Conservation (phyloP, 306 rosid species). For the Lagenaria siceraria region DNA sequence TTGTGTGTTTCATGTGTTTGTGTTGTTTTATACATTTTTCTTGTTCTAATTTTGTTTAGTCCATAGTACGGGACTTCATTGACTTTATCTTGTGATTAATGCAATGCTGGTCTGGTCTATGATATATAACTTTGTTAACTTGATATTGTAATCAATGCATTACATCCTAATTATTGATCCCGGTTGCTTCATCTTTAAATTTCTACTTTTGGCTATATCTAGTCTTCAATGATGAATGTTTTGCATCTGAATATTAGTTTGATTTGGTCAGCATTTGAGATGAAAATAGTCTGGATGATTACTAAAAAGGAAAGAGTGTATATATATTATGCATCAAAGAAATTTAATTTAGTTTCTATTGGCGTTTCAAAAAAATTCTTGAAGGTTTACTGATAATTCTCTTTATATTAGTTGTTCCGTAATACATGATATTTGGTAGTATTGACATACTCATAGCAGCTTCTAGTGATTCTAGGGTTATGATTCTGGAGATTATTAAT, state of each 20-base stretch:
- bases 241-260: not conserved
- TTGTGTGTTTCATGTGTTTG: not conserved
- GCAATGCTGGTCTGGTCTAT: not conserved
- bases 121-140: not conserved
- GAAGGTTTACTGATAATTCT: not conserved
- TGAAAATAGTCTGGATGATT: not conserved
- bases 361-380: not conserved
- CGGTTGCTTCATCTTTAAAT: not conserved
- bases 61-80: not conserved
- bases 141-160: not conserved
- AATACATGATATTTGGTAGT: not conserved
- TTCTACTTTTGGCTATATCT: not conserved
- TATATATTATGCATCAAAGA: not conserved
- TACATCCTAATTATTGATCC: not conserved
- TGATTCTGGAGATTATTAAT: not conserved
- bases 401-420: not conserved
- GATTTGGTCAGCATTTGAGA: not conserved
- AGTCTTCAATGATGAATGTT: not conserved
- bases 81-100: not conserved
- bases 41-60: not conserved
- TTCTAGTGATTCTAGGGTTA: not conserved
- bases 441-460: not conserved
- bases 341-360: not conserved
- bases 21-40: not conserved
- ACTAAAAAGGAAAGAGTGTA: not conserved